phyloP scores from a whole-genome alignment of 345 rosid genomes.

The Xanthoceras sorbifolium region DNA sequence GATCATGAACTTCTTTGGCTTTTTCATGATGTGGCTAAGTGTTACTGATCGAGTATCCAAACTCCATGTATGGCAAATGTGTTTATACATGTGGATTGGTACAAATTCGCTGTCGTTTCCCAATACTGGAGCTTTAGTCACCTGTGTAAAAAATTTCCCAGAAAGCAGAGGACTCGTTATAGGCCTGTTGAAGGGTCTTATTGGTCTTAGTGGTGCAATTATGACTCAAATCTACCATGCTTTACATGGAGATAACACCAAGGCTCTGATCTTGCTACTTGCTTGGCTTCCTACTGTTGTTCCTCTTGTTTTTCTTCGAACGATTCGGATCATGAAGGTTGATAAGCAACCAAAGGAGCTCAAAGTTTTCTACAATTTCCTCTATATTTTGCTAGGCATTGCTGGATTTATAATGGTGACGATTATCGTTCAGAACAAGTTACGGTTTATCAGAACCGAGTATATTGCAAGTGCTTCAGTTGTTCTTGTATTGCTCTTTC shows the following conservation, averaged over 20 bases:
- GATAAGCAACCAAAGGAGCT: conserved; percentile 37
- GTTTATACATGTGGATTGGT: conserved; percentile 49
- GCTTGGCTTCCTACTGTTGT: conserved; percentile 56
- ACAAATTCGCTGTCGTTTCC: conserved; percentile 62
- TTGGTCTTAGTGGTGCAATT: conserved; percentile 62
- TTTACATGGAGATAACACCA: conserved; percentile 43
- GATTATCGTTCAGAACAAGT: conserved; percentile 41
- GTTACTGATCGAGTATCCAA: conserved; percentile 39
- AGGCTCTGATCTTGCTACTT: conserved; percentile 44
- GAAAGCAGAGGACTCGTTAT: conserved; percentile 52
- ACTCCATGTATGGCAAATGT: conserved; percentile 60
- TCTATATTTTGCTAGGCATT: conserved; percentile 48
- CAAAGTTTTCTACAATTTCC: conserved; percentile 46
- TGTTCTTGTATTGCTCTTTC: conserved; percentile 34
- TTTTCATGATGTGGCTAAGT: conserved; percentile 53
- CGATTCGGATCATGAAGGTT: conserved; percentile 42
- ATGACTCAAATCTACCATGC: conserved; percentile 51
- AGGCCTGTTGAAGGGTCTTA: conserved; percentile 56
- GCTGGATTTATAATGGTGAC: conserved; percentile 51
- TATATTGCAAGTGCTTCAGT: conserved; percentile 42
- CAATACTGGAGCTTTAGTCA: conserved; percentile 52
- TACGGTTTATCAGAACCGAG: conserved; percentile 35
- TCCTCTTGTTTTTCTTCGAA: conserved; percentile 42
- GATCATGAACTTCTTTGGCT: conserved; percentile 50
- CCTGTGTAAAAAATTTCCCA: conserved; percentile 63